Base-by-base conservation (phyloP, 169 alveolate species). In the Amoebophrya sp. region DNA sequence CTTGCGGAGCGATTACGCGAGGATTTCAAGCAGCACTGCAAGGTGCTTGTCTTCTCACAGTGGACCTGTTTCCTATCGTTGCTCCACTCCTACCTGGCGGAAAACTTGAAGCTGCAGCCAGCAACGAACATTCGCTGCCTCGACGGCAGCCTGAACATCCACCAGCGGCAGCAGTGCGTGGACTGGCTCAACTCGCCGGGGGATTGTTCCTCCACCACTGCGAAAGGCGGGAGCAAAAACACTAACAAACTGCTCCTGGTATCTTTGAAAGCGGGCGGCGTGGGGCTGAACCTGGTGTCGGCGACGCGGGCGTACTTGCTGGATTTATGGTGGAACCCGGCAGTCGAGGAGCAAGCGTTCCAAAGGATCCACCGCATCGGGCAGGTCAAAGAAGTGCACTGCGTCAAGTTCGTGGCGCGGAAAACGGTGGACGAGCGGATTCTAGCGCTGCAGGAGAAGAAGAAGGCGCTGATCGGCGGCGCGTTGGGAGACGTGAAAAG, bases 281-380 rank as follows among this genome's bases (percentile, higher is more conserved):
- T 94, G 39, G 98, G 98, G 41, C 93, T 97, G 42, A 97, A 97
- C 91, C 92, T 97, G 23, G 89, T 87, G 89, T 38, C 70, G 31
- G 97, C 97, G 40, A 93, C 96, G 43, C 94, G 95, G 91, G 95
- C 95, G 26, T 94, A 95, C 70, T 67, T 97, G 88, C 70, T 95
- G 88, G 98, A 97, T 89, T 96, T 96, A 69, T 97, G 98, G 98
- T 97, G 98, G 97, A 96, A 96, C 89, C 98, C 98, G 26, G 97
- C 97, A 50, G 95, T 96, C 20, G 98, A 97, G 93, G 94, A 95
- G 34, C 97, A 98, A 94, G 99, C 99, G 7, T 95, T 98, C 90
- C 97, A 97, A 16, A 16, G 78, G 23, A 58, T 58, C 34, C 78
- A 97, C 94, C 94, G 99, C 92, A 97, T 97, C 58, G 99, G 99